Conservation (phyloP, 805 yeast genomes). For the Candida patagonica region DNA sequence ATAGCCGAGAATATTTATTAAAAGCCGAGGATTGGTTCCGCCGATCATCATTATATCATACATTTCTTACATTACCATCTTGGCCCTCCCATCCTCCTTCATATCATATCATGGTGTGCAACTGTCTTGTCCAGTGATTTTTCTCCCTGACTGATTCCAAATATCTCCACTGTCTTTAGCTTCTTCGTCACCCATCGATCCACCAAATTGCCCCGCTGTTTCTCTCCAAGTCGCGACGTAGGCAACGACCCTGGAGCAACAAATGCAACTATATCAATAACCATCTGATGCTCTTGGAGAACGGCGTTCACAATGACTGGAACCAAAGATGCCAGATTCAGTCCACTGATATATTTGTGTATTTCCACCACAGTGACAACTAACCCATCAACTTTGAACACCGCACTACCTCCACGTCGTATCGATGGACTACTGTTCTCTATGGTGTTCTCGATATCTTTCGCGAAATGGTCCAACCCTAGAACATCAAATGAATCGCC, state of each 20-base stretch:
- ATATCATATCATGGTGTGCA: slow-evolving; percentile 1
- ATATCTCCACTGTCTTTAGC: slow-evolving; percentile 25
- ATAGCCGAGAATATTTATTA: too few relatives aligned
- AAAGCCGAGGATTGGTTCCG: too few relatives aligned
- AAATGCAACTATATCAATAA: slow-evolving; percentile 78
- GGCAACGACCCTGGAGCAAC: slow-evolving; percentile 56
- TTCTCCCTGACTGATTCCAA: slow-evolving; percentile 19
- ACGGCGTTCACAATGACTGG: slow-evolving; percentile 76
- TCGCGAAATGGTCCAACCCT: slow-evolving; percentile 87
- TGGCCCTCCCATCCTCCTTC: too few relatives aligned
- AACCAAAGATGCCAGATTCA: slow-evolving; percentile 58
- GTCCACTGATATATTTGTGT: slow-evolving; percentile 17
- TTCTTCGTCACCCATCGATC: slow-evolving; percentile 44
- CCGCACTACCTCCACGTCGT: slow-evolving; percentile 38
- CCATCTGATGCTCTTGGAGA: slow-evolving; percentile 69
- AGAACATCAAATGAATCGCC: slow-evolving; percentile 82
- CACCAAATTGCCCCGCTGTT: slow-evolving; percentile 65
- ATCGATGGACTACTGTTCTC: slow-evolving; percentile 42
- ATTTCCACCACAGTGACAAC: slow-evolving; percentile 66
- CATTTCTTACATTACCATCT: too few relatives aligned
- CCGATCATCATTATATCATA: too few relatives aligned
- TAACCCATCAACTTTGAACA: slow-evolving; percentile 76
- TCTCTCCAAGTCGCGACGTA: slow-evolving; percentile 60
- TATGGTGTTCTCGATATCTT: slow-evolving; percentile 68
- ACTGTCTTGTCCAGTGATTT: slow-evolving; percentile 12